A percentile compares a stretch with the other conserved stretches of the same genome.
phyloP scores from a whole-genome alignment of 2,329 filamentous ascomycete species.

The Myriosclerotinia scirpicola region DNA sequence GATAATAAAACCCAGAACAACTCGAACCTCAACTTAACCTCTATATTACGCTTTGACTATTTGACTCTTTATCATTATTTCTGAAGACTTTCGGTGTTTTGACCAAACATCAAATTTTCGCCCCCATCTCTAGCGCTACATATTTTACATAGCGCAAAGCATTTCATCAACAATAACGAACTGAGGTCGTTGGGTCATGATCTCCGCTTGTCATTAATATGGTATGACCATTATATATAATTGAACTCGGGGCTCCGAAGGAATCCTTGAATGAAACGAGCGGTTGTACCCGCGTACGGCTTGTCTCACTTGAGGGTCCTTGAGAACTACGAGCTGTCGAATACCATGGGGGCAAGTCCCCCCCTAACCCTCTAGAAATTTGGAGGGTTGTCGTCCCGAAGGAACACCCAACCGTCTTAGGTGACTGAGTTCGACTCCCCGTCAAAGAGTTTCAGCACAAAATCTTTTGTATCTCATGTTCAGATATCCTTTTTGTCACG shows the following conservation, averaged over 20 bases:
- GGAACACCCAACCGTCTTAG: not conserved
- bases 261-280: too few species aligned
- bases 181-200: slow-evolving; percentile 42
- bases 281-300: too few species aligned
- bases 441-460: slow-evolving; percentile 28
- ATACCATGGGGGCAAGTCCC: too few species aligned
- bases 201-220: slow-evolving; percentile 41
- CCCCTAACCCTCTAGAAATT: too few species aligned
- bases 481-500: not conserved
- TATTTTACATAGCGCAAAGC: accelerated
- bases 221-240: slow-evolving; percentile 13
- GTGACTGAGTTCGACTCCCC: slow-evolving; percentile 37
- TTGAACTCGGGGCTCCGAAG: too few species aligned
- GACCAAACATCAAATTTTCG: not conserved
- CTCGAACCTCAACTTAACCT: not conserved
- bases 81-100: not conserved
- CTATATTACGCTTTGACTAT: not conserved
- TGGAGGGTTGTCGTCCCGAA: too few species aligned
- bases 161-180: not conserved
- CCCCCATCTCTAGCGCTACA: not conserved
- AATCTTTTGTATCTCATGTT: not conserved
- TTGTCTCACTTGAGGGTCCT: too few species aligned
- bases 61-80: not conserved
- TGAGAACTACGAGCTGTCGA: too few species aligned
- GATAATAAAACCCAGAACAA: too few species aligned